Percentiles rank a stretch among this genome's conserved stretches.
Conservation (phyloP, 495 filamentous ascomycete genomes). For the Aspergillus sparsus region DNA sequence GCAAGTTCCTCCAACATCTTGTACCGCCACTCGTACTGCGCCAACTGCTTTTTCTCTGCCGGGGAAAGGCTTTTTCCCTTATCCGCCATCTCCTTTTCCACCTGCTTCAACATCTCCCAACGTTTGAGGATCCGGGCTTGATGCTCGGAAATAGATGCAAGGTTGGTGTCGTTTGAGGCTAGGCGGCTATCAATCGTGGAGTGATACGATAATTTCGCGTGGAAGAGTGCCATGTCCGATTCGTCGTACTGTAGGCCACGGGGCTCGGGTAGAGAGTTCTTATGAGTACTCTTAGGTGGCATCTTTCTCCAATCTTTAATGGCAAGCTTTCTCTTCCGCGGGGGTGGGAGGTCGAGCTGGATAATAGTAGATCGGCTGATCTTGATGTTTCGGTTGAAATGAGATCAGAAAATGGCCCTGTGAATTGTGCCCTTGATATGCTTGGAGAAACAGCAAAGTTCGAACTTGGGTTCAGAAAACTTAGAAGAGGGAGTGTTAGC, state of each 20-base stretch:
- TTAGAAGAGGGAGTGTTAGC: not conserved
- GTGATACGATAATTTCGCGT: conserved; percentile 42
- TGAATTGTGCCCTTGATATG: no score
- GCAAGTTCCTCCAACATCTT: conserved; percentile 40
- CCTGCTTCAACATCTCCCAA: conserved; percentile 44
- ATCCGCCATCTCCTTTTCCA: conserved; percentile 40
- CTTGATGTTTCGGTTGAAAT: no score
- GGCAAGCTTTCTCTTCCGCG: not conserved
- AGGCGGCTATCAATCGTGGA: conserved; percentile 43
- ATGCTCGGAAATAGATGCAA: conserved; percentile 40
- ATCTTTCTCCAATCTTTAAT: conserved; percentile 22
- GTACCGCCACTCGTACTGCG: conserved; percentile 45
- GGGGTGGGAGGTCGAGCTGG: not conserved
- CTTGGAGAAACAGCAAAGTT: no score
- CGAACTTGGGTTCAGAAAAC: not conserved
- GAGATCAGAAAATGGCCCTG: no score
- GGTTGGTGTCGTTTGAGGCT: conserved; percentile 38
- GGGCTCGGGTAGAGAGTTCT: conserved; percentile 37
- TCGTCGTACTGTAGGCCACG: conserved; percentile 46
- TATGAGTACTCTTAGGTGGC: conserved; percentile 32
- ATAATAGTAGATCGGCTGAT: not conserved
- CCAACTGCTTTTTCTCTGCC: conserved; percentile 38
- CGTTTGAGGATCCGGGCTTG: conserved; percentile 41
- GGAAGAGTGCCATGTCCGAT: conserved; percentile 47
- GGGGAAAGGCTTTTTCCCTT: conserved; percentile 37